Conservation (phyloP, 768 basidiomycete species). For the Clitopilus hobsonii region DNA sequence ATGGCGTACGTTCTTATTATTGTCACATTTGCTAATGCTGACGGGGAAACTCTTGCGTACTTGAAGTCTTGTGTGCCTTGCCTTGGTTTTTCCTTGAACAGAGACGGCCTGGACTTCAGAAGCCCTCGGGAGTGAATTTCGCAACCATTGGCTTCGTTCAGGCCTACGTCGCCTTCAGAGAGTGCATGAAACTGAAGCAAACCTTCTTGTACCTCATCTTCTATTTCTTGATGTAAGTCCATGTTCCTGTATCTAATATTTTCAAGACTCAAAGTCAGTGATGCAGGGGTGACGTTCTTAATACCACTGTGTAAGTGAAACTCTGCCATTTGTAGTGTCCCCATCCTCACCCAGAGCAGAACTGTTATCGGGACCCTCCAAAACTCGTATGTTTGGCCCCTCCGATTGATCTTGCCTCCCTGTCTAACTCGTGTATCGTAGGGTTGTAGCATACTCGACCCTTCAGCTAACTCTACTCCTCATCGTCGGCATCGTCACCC, state of each 20-base stretch:
- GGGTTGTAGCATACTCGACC: slow-evolving; percentile 69
- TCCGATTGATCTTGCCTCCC: not conserved
- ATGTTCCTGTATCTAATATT: not conserved
- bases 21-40: not conserved
- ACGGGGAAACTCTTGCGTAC: not conserved
- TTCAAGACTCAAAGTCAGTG: not conserved
- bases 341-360: slow-evolving; percentile 23
- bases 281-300: slow-evolving; percentile 69
- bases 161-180: slow-evolving; percentile 53
- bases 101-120: slow-evolving; percentile 55
- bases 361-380: slow-evolving; percentile 71
- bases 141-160: slow-evolving; percentile 68
- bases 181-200: slow-evolving; percentile 66
- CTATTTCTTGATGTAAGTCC: slow-evolving; percentile 67
- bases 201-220: slow-evolving; percentile 72
- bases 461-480: slow-evolving; percentile 63
- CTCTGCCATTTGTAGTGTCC: not conserved
- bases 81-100: slow-evolving; percentile 76
- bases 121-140: slow-evolving; percentile 51
- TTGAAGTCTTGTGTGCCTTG: slow-evolving; percentile 55
- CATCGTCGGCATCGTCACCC: slow-evolving; percentile 60
- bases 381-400: slow-evolving; percentile 44
- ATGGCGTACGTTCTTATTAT: slow-evolving; percentile 47
- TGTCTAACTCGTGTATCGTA: slow-evolving; percentile 16
- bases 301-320: slow-evolving; percentile 62